Conservation (phyloP, 2,329 filamentous ascomycete genomes). For the Aspergillus costaricaensis region DNA sequence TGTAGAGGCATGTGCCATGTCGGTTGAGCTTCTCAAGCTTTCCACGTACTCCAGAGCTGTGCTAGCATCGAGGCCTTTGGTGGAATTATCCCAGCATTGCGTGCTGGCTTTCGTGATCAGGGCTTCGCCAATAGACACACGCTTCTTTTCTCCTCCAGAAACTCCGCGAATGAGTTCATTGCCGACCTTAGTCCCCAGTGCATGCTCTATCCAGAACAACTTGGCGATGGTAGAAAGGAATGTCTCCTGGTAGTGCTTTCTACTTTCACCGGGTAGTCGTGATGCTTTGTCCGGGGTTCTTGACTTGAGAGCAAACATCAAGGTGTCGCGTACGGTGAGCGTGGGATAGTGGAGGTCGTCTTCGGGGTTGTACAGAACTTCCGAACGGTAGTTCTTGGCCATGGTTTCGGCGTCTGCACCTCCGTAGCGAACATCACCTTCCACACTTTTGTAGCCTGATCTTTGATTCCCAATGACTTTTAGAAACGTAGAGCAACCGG, state of each 20-base stretch:
- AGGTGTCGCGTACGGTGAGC: constrained; percentile 72
- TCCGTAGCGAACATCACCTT: constrained; percentile 59
- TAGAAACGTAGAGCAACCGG: constrained; percentile 74
- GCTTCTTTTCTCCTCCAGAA: constrained; percentile 72
- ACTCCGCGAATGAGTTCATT: constrained; percentile 73
- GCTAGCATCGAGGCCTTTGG: constrained; percentile 70
- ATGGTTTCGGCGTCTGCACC: constrained; percentile 55
- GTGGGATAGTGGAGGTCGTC: constrained; percentile 76
- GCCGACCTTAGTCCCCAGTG: constrained; percentile 71
- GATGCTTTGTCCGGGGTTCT: constrained; percentile 65
- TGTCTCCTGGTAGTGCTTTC: constrained; percentile 61
- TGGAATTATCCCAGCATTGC: constrained; percentile 78
- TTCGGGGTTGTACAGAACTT: constrained; percentile 74
- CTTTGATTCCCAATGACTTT: constrained; percentile 76
- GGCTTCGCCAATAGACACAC: constrained; percentile 80
- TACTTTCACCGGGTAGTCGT: constrained; percentile 63
- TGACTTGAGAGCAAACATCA: constrained; percentile 70
- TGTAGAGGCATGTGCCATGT: constrained; percentile 63
- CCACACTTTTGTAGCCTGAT: constrained; percentile 60
- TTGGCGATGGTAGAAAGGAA: constrained; percentile 70
- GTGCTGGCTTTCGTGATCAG: constrained; percentile 65
- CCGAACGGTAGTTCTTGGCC: constrained; percentile 51
- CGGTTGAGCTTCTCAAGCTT: constrained; percentile 64
- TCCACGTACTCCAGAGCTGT: constrained; percentile 74
- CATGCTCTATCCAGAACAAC: constrained; percentile 71